Evolutionary conservation across 352 stramenopile species (phyloP).

Genomic region (Halophytophthora polymorphica): DNA sequence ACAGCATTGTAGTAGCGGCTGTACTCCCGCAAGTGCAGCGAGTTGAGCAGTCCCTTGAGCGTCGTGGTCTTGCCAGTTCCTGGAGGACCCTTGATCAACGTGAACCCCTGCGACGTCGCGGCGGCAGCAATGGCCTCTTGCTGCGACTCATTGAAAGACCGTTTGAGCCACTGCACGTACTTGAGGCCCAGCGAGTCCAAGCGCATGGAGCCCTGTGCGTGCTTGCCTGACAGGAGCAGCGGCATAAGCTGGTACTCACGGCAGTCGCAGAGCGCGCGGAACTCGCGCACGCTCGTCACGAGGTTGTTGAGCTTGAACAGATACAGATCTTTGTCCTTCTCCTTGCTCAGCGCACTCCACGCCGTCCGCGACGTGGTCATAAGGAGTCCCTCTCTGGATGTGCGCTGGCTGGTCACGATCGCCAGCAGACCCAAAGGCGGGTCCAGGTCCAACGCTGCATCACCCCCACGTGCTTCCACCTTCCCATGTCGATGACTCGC

Average conservation of each 20-base stretch:
- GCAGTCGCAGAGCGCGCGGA: constrained; percentile 82
- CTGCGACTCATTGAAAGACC: constrained; percentile 88
- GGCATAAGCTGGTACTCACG: constrained; percentile 71
- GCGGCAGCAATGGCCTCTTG: constrained; percentile 86
- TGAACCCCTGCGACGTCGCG: constrained; percentile 88
- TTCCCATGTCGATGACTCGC: constrained; percentile 9
- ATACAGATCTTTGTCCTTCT: constrained; percentile 51
- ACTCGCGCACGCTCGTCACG: constrained; percentile 87
- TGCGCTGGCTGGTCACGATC: constrained; percentile 66
- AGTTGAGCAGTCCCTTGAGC: constrained; percentile 90
- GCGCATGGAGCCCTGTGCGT: constrained; percentile 68
- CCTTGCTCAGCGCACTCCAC: constrained; percentile 36
- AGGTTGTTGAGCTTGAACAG: constrained; percentile 87
- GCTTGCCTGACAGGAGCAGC: constrained; percentile 70
- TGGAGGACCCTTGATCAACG: constrained; percentile 88
- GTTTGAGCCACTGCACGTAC: constrained; percentile 79
- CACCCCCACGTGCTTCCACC: constrained; percentile 8
- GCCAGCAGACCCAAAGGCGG: constrained; percentile 56
- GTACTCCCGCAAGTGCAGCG: constrained; percentile 90
- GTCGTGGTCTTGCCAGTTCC: constrained; percentile 93
- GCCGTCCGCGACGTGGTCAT: constrained; percentile 55
- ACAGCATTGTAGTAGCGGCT: constrained; percentile 91
- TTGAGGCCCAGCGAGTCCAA: constrained; percentile 77
- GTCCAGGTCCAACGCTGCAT: constrained; percentile 3
- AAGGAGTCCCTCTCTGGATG: constrained; percentile 71